Percentiles rank a stretch among this genome's conserved stretches.
phyloP scores from a whole-genome alignment of 108 stramenopile genomes.

The Fistulifera pelliculosa region DNA sequence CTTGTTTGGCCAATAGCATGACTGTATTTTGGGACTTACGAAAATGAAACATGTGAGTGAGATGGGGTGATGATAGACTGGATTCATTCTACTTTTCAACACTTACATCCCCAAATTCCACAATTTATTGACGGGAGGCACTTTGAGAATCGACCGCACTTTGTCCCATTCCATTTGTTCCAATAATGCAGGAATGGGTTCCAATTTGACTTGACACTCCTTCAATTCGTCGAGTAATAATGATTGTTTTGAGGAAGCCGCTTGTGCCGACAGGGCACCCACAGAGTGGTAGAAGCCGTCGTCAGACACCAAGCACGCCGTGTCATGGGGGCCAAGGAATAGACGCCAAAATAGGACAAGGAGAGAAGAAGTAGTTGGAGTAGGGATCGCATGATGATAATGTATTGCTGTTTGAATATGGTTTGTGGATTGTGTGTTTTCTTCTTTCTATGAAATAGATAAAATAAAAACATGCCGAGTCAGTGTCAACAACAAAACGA shows the following conservation, averaged over 20 bases:
- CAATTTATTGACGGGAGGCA: conserved; percentile 56
- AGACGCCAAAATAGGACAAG: no score
- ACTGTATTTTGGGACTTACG: conserved; percentile 38
- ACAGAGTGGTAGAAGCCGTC: no score
- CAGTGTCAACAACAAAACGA: no score
- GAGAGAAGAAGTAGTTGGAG: no score
- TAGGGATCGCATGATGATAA: no score
- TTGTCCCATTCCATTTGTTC: conserved; percentile 56
- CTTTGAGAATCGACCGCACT: conserved; percentile 63
- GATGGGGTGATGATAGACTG: neutral
- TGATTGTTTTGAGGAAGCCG: neutral
- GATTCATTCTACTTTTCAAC: neutral
- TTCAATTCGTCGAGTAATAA: conserved; percentile 1
- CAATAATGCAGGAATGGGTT: conserved; percentile 36
- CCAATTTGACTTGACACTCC: conserved; percentile 17
- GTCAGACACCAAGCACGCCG: no score
- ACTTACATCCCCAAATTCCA: conserved; percentile 65
- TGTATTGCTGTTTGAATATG: no score
- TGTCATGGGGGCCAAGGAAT: no score
- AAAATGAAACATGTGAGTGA: neutral
- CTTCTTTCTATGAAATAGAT: no score
- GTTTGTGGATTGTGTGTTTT: no score
- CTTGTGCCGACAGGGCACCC: neutral
- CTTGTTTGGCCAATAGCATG: conserved; percentile 47
- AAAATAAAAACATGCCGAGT: no score